phyloP scores from a whole-genome alignment of 331 rosid genomes.

The Malus hybrid region DNA sequence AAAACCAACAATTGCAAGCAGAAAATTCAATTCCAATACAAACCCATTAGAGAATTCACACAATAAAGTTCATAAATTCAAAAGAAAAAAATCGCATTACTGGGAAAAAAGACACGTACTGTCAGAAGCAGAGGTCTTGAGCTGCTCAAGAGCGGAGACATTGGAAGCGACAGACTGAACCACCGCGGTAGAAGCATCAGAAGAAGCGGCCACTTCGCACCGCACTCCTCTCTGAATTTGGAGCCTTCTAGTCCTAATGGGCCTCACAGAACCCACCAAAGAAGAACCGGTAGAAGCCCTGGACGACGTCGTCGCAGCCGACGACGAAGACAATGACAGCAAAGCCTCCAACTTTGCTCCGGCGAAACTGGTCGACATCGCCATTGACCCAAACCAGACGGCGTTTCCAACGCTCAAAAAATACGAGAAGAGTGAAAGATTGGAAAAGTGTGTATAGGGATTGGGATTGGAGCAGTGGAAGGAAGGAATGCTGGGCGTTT shows the following conservation, averaged over 20 bases:
- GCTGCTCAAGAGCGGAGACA: conserved; percentile 76
- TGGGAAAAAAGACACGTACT: conserved; percentile 29
- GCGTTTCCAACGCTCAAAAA: conserved; percentile 10
- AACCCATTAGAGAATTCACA: background rate
- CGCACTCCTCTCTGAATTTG: conserved; percentile 49
- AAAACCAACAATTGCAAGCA: background rate
- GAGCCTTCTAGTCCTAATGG: conserved; percentile 20
- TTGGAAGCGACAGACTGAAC: conserved; percentile 27
- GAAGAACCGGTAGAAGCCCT: conserved; percentile 17
- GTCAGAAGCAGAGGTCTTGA: conserved; percentile 78
- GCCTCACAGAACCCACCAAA: conserved; percentile 21
- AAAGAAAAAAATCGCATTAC: background rate
- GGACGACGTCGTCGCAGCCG: conserved; percentile 24
- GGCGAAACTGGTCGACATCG: conserved; percentile 63
- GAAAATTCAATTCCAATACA: background rate
- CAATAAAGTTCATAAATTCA: background rate
- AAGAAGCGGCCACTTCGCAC: conserved; percentile 43
- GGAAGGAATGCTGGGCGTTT: background rate
- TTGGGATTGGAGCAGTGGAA: background rate
- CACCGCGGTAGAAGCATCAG: conserved; percentile 30
- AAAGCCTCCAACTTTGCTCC: conserved; percentile 63
- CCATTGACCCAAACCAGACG: conserved; percentile 38
- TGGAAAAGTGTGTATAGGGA: background rate
- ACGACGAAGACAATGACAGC: conserved; percentile 32
- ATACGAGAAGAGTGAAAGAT: background rate